Conservation (phyloP, 2,329 filamentous ascomycete genomes). For the Phoma sp. region DNA sequence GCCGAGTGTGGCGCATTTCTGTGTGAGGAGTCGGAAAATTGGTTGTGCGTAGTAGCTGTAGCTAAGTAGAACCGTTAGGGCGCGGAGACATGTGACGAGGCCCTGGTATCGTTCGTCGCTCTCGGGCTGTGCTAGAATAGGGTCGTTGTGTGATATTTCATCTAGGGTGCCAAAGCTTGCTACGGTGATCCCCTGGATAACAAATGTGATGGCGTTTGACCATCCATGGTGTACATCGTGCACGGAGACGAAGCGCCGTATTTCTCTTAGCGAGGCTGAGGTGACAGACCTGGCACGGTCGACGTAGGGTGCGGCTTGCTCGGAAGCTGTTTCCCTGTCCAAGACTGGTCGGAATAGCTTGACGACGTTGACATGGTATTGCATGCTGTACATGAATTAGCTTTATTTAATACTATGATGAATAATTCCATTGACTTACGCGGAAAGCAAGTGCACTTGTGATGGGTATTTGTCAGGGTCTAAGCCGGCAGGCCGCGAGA, state of each 20-base stretch:
- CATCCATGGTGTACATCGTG: conserved; percentile 39
- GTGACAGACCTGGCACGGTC: conserved; percentile 26
- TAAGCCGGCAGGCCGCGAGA: conserved; percentile 23
- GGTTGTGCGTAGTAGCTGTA: conserved; percentile 41
- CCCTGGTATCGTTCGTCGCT: conserved; percentile 34
- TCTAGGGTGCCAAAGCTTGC: conserved; percentile 37
- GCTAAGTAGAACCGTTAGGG: conserved; percentile 28
- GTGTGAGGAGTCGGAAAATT: conserved; percentile 37
- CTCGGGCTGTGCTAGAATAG: conserved; percentile 8
- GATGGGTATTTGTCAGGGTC: conserved; percentile 30
- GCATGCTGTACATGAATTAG: conserved; percentile 32
- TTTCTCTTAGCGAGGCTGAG: conserved; percentile 28
- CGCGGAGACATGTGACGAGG: conserved; percentile 38
- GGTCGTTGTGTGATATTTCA: conserved; percentile 26
- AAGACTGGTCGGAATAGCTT: conserved; percentile 36
- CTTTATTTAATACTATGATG: too few species aligned
- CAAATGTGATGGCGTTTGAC: conserved; percentile 31
- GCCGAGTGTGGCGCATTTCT: conserved; percentile 31
- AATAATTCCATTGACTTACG: conserved; percentile 28
- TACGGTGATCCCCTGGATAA: conserved; percentile 37
- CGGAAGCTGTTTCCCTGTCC: conserved; percentile 13
- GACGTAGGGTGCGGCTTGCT: conserved; percentile 23
- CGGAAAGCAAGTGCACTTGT: conserved; percentile 35
- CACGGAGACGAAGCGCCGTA: conserved; percentile 32
- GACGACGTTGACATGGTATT: conserved; percentile 36